Conservation (phyloP, 2,329 filamentous ascomycete genomes). For the Escovopsis sp. region DNA sequence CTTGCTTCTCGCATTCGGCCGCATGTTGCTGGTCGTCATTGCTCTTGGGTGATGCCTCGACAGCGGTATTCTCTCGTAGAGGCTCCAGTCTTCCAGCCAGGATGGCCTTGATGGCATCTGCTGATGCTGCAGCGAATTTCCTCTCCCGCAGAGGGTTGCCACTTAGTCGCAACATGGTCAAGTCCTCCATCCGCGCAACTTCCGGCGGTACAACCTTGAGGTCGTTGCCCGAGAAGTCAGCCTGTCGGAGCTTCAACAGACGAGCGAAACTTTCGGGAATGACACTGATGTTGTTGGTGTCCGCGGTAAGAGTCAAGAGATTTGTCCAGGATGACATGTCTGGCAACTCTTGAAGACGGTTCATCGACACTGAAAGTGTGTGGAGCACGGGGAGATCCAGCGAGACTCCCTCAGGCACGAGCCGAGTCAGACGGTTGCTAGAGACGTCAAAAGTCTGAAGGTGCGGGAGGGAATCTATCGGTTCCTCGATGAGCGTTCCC, state of each 20-base stretch:
- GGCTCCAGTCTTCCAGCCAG: conserved; percentile 54
- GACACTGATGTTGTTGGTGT: conserved; percentile 64
- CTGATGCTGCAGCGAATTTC: conserved; percentile 67
- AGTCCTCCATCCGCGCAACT: conserved; percentile 63
- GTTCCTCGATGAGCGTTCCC: conserved; percentile 54
- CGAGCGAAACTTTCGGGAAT: conserved; percentile 64
- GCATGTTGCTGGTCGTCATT: conserved; percentile 7
- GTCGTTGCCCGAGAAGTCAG: conserved; percentile 76
- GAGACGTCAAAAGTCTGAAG: conserved; percentile 68
- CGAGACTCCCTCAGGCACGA: conserved; percentile 27
- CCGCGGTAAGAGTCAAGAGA: conserved; percentile 58
- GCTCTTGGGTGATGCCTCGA: conserved; percentile 9
- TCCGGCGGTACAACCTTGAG: conserved; percentile 61
- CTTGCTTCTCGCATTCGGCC: conserved; percentile 13
- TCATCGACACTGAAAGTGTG: conserved; percentile 63
- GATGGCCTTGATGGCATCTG: conserved; percentile 65
- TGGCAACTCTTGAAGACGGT: conserved; percentile 60
- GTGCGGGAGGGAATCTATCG: conserved; percentile 40
- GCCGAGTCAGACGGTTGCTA: conserved; percentile 52
- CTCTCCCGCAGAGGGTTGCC: conserved; percentile 87
- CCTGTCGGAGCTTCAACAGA: conserved; percentile 54
- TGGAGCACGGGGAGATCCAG: conserved; percentile 59
- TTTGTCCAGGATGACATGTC: conserved; percentile 59
- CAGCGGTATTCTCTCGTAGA: conserved; percentile 22
- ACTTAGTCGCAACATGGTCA: conserved; percentile 61